Conservation (phyloP, 768 basidiomycete species). For the Lentinula sp. region DNA sequence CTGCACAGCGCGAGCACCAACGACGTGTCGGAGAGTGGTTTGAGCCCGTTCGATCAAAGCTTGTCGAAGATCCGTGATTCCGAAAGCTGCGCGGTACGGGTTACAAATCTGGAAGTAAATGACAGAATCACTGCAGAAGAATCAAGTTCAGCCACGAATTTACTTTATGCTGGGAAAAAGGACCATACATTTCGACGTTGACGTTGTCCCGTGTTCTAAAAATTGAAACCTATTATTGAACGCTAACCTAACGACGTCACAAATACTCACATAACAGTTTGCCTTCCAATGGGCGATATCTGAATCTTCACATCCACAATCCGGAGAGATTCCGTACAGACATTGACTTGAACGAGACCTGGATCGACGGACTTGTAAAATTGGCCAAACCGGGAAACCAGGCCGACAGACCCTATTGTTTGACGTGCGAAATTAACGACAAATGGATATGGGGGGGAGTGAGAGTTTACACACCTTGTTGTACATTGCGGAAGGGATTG, state of each 20-base stretch:
- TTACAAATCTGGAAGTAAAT: conserved; percentile 88
- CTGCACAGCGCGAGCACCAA: conserved; percentile 93
- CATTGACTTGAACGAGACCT: conserved; percentile 87
- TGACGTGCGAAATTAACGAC: neutral
- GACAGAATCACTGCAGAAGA: conserved; percentile 66
- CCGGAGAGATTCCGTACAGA: conserved; percentile 85
- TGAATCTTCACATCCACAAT: conserved; percentile 95
- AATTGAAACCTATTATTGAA: neutral
- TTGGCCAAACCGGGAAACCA: conserved; percentile 90
- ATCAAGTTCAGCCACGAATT: neutral
- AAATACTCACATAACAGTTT: conserved; percentile 66
- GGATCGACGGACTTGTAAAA: conserved; percentile 97
- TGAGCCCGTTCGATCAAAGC: conserved; percentile 83
- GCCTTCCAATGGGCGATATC: conserved; percentile 80
- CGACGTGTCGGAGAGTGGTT: conserved; percentile 96
- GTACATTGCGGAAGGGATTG: conserved; percentile 81
- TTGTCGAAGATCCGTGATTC: conserved; percentile 83
- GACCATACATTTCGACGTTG: conserved; percentile 80
- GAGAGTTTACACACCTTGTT: conserved; percentile 52
- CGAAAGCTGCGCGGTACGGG: conserved; percentile 92
- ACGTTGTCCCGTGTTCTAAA: conserved; percentile 86
- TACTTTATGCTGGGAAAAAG: conserved; percentile 6
- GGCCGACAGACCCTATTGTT: conserved; percentile 71
- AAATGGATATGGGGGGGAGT: neutral
- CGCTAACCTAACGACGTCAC: neutral